These are phyloP conservation scores for Aspergillus steynii DNA, from an alignment of 495 filamentous ascomycete genomes.

Conservation along the genomic window DNA sequence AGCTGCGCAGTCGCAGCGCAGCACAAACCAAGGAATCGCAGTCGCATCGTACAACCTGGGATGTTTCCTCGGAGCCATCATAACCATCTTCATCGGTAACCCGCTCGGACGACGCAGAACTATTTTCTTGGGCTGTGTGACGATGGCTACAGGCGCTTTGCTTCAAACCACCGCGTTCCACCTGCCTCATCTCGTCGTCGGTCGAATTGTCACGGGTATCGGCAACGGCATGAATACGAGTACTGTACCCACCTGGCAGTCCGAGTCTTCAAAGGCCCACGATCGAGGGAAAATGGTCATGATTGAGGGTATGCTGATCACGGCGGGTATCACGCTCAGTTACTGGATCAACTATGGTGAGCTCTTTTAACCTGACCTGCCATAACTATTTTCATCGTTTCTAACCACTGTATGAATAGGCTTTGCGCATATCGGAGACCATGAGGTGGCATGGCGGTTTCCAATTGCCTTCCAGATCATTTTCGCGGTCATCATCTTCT, in stretches of 20 bases:
- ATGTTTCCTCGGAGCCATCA: constrained; percentile 69
- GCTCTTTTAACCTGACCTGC: neutral
- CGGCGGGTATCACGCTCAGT: constrained; percentile 63
- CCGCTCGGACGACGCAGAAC: constrained; percentile 65
- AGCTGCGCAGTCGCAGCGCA: constrained; percentile 23
- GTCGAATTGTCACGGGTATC: constrained; percentile 66
- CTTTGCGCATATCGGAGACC: constrained; percentile 59
- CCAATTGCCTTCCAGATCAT: constrained; percentile 71
- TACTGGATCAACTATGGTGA: constrained; percentile 73
- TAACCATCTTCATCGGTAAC: constrained; percentile 71
- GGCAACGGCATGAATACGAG: constrained; percentile 63
- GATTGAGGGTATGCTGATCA: constrained; percentile 70
- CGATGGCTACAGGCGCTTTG: constrained; percentile 66
- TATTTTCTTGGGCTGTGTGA: constrained; percentile 64
- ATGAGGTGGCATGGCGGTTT: constrained; percentile 66
- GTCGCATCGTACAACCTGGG: constrained; percentile 73
- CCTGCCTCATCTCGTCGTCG: constrained; percentile 64
- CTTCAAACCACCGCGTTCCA: constrained; percentile 62
- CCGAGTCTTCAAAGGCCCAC: constrained; percentile 69
- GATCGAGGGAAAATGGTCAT: constrained; percentile 74
- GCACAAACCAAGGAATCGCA: constrained; percentile 49
- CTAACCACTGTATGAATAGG: constrained; percentile 13
- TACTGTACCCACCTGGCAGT: constrained; percentile 53
- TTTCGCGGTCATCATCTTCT: constrained; percentile 60
- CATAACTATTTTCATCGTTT: constrained; percentile 3